Conservation (phyloP, 2,329 filamentous ascomycete species). For the Leptodontidium sp. region DNA sequence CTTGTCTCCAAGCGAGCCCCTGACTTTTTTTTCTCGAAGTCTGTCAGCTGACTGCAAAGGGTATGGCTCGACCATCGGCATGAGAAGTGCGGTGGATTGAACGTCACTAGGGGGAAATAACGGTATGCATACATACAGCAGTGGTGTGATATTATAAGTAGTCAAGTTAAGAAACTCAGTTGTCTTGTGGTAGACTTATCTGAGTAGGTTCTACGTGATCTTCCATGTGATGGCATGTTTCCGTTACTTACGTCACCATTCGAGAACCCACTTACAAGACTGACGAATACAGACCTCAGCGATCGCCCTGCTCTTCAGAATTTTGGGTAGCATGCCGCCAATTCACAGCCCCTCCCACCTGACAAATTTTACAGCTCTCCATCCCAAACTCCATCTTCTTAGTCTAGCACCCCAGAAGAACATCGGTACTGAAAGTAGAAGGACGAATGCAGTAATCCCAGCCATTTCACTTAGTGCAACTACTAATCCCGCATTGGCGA, state of each 20-base stretch:
- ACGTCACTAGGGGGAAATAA: too few species aligned
- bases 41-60: not conserved
- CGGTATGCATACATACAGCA: too few species aligned
- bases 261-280: not conserved
- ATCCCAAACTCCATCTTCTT: constrained; percentile 30
- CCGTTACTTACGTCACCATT: too few species aligned
- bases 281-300: not conserved
- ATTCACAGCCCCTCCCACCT: constrained; percentile 15
- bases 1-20: not conserved
- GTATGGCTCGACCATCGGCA: too few species aligned
- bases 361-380: constrained; percentile 28
- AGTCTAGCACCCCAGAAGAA: constrained; percentile 30
- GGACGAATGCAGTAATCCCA: constrained; percentile 20
- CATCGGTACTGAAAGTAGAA: constrained; percentile 30
- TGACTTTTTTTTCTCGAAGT: not conserved
- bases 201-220: too few species aligned
- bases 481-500: constrained; percentile 24
- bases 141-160: too few species aligned
- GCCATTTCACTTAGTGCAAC: constrained; percentile 29
- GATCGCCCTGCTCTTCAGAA: not conserved
- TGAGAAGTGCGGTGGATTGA: not conserved
- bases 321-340: too few species aligned
- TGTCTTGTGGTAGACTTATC: too few species aligned
- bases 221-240: too few species aligned
- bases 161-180: too few species aligned